phyloP scores from a whole-genome alignment of 768 basidiomycete genomes.

The Rhizopogon salebrosus region DNA sequence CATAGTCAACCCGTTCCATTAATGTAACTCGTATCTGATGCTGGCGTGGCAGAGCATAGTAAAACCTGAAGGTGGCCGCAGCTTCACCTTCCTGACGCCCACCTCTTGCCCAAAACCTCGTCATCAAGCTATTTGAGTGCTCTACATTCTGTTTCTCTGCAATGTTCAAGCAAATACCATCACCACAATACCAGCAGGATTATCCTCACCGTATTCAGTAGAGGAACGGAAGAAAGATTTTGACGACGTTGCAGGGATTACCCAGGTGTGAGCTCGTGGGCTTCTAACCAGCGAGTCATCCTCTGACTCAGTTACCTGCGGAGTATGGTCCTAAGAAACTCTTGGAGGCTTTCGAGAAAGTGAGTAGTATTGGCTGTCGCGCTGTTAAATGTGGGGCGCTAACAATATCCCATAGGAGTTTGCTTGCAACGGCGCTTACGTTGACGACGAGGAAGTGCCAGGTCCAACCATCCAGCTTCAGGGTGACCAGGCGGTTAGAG shows the following conservation, averaged over 20 bases:
- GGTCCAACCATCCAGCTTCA: conserved; percentile 98
- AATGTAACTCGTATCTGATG: no score
- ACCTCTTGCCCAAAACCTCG: no score
- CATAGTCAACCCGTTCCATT: no score
- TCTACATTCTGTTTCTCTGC: no score
- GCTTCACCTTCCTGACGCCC: no score
- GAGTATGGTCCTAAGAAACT: conserved; percentile 98
- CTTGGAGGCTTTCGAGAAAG: conserved; percentile 99
- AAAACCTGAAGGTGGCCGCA: no score
- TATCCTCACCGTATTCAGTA: conserved; percentile 98
- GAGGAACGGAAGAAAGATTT: conserved; percentile 96
- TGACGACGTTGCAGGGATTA: conserved; percentile 95
- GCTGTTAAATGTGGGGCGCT: conserved; percentile 22
- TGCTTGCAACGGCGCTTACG: conserved; percentile 96
- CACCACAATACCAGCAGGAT: conserved; percentile 51
- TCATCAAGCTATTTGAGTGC: no score
- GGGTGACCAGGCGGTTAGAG: conserved; percentile 93
- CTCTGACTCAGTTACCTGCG: conserved; percentile 25
- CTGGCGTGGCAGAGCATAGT: no score
- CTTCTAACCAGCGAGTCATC: conserved; percentile 7
- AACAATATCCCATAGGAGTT: conserved; percentile 62
- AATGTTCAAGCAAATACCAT: no score
- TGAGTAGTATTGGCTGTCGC: conserved; percentile 17
- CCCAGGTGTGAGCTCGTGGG: conserved; percentile 62
- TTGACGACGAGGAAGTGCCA: conserved; percentile 92